Percentiles rank a stretch among this genome's conserved stretches.
These are phyloP conservation scores for Silene noctiflora DNA, from an alignment of 179 eudicot species.

Conservation along the genomic window DNA sequence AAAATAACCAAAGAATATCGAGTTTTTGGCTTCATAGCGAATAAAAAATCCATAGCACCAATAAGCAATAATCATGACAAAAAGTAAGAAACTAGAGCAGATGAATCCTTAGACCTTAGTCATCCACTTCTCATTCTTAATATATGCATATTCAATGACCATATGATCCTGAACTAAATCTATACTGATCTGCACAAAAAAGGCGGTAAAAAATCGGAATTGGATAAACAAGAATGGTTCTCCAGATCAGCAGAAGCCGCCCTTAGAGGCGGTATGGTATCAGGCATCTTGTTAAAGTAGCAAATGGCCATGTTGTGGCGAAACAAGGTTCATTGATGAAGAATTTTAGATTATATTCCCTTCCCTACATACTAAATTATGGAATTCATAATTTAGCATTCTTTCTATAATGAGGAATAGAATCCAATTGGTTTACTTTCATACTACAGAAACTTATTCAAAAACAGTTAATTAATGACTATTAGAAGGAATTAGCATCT, in stretches of 20 bases:
- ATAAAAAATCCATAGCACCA: no score
- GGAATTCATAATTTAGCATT: neutral
- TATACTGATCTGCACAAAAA: neutral
- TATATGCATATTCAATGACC: neutral
- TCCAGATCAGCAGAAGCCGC: conserved; percentile 15
- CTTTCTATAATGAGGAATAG: conserved; percentile 19
- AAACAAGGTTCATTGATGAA: neutral
- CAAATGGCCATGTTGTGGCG: conserved; percentile 19
- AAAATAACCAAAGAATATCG: no score
- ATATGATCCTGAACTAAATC: neutral
- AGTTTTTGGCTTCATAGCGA: no score
- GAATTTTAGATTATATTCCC: conserved; percentile 18
- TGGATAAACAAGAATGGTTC: conserved; percentile 14
- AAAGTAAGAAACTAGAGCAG: no score
- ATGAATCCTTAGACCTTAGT: neutral
- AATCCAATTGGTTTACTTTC: conserved; percentile 23
- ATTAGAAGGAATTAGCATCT: conserved; percentile 4
- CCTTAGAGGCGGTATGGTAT: neutral
- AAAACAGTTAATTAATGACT: conserved; percentile 1
- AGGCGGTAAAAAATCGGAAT: conserved; percentile 3
- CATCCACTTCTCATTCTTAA: neutral
- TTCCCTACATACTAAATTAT: neutral
- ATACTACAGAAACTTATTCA: conserved; percentile 4
- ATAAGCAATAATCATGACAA: no score
- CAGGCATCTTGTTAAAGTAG: conserved; percentile 13